phyloP scores from a whole-genome alignment of 805 yeast genomes.

The Sugiyamaella boreocaroliniensis region DNA sequence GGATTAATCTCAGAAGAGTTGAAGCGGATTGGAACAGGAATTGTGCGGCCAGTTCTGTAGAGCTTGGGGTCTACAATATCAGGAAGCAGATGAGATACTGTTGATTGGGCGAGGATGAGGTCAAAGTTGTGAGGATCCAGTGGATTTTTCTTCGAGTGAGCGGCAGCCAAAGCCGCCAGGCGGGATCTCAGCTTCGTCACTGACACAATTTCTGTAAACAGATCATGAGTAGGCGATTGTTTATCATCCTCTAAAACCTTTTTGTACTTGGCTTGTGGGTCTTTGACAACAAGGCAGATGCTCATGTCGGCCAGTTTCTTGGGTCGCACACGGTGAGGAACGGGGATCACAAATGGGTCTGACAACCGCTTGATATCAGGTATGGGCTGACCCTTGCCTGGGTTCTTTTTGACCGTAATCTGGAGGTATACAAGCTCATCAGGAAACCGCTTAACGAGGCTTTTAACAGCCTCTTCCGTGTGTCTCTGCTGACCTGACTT shows the following conservation, averaged over 20 bases:
- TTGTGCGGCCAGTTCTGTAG: slow-evolving; percentile 55
- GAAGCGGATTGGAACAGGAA: slow-evolving; percentile 52
- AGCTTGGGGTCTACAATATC: slow-evolving; percentile 52
- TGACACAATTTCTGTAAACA: slow-evolving; percentile 55
- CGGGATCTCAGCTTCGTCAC: slow-evolving; percentile 49
- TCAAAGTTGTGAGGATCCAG: slow-evolving; percentile 49
- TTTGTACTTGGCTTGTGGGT: slow-evolving; percentile 56
- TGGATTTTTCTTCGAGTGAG: slow-evolving; percentile 35
- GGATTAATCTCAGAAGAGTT: slow-evolving; percentile 45
- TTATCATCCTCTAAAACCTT: slow-evolving; percentile 39
- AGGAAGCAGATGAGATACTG: slow-evolving; percentile 58
- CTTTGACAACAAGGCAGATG: slow-evolving; percentile 54
- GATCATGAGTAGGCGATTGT: slow-evolving; percentile 51
- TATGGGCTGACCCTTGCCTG: slow-evolving; percentile 3
- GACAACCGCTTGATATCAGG: slow-evolving; percentile 3
- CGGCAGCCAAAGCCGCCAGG: slow-evolving; percentile 20
- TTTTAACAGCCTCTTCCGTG: slow-evolving; percentile 11
- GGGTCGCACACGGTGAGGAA: slow-evolving; percentile 17
- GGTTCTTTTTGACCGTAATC: slow-evolving; percentile 9
- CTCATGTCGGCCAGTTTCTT: slow-evolving; percentile 14
- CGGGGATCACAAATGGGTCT: slow-evolving; percentile 16
- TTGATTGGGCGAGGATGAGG: slow-evolving; percentile 58
- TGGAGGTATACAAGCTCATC: slow-evolving; percentile 16
- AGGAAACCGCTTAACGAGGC: slow-evolving; percentile 8
- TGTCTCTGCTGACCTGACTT: not conserved